Conservation (phyloP, 1,139 yeast genomes). For the Geotrichum siamense region DNA sequence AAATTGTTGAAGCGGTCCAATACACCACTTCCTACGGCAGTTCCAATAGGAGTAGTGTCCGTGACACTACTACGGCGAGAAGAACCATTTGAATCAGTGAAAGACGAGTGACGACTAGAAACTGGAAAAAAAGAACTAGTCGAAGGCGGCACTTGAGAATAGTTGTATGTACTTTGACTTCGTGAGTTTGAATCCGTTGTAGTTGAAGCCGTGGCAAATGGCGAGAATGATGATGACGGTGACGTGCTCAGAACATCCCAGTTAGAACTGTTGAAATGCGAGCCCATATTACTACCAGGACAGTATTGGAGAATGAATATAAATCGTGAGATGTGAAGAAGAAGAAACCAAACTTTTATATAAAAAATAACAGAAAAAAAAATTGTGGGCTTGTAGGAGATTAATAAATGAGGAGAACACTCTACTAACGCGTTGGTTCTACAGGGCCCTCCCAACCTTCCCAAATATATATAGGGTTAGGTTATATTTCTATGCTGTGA, state of each 20-base stretch:
- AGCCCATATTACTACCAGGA: not conserved
- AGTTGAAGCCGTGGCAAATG: conserved; percentile 1
- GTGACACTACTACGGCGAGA: not conserved
- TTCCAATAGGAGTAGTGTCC: not conserved
- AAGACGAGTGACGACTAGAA: conserved; percentile 3
- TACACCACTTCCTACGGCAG: conserved; percentile 3
- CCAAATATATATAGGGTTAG: no score
- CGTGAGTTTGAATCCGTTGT: not conserved
- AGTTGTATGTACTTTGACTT: no score
- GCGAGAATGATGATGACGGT: conserved; percentile 5
- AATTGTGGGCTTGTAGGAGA: no score
- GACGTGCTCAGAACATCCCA: conserved; percentile 6
- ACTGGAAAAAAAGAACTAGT: conserved; percentile 4
- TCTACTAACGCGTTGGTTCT: no score
- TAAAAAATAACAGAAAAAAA: no score
- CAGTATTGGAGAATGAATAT: no score
- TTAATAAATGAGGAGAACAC: no score
- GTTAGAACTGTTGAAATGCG: conserved; percentile 1
- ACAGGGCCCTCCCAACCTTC: no score
- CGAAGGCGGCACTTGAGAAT: no score
- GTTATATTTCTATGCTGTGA: no score
- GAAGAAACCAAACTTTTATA: no score
- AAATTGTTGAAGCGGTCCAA: conserved; percentile 56
- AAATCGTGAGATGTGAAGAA: no score
- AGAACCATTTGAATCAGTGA: not conserved